These are phyloP conservation scores for Solanum neorickii DNA, from an alignment of 257 asterid genomes.

Conservation along the genomic window DNA sequence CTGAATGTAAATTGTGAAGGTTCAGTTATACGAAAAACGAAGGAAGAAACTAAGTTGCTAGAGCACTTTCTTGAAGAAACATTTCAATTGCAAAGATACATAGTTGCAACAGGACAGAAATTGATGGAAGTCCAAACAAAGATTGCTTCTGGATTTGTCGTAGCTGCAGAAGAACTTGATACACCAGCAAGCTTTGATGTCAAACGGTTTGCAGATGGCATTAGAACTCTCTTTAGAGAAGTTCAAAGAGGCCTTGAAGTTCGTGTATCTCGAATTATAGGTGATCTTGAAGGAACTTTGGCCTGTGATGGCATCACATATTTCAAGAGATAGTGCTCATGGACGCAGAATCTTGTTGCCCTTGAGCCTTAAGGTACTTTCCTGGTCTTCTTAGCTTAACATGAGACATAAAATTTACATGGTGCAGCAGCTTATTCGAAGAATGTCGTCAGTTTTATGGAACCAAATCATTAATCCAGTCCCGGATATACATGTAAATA, in stretches of 20 bases:
- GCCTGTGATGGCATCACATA: constrained; percentile 75
- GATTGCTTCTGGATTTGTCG: constrained; percentile 49
- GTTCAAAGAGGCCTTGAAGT: constrained; percentile 89
- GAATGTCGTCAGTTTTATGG: not conserved
- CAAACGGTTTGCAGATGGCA: constrained; percentile 55
- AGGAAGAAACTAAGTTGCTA: constrained; percentile 58
- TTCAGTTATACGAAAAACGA: constrained; percentile 35
- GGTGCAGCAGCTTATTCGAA: not conserved
- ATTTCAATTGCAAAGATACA: constrained; percentile 81
- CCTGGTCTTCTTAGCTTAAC: not conserved
- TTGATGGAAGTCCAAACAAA: constrained; percentile 59
- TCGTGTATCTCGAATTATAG: constrained; percentile 72
- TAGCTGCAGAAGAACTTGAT: constrained; percentile 31
- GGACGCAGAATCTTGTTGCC: not conserved
- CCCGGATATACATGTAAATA: not conserved
- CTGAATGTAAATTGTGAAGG: constrained; percentile 27
- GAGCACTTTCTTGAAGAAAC: constrained; percentile 87
- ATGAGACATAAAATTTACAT: not conserved
- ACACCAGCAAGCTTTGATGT: constrained; percentile 61
- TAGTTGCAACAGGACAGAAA: constrained; percentile 83
- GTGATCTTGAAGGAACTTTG: constrained; percentile 75
- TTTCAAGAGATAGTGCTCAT: constrained; percentile 28
- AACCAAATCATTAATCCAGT: not conserved
- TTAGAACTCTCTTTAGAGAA: constrained; percentile 58
- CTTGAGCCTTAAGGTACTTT: not conserved